Evolutionary conservation across 768 basidiomycete species (phyloP).

Genomic region (Naganishia antarctica): DNA sequence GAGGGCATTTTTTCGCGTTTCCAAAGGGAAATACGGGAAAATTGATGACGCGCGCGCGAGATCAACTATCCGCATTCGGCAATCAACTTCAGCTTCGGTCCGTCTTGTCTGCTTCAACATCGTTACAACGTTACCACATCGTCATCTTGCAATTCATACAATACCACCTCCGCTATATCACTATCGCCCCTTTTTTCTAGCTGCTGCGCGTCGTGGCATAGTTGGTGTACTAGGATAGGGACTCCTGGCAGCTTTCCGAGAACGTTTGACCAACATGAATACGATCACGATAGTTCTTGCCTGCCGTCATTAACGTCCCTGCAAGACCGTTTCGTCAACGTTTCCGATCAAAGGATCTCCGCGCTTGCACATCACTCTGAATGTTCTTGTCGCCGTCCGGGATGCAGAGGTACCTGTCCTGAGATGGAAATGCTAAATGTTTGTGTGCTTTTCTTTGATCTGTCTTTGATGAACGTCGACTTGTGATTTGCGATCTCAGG

Average conservation of each 20-base stretch:
- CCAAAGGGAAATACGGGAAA: constrained; percentile 38
- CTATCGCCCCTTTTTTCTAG: neutral
- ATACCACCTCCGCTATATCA: too few species aligned
- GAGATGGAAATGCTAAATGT: constrained; percentile 8
- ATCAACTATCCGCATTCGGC: constrained; percentile 31
- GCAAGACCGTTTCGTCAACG: neutral
- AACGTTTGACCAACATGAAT: constrained; percentile 18
- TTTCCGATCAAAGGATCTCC: too few species aligned
- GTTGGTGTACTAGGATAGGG: constrained; percentile 20
- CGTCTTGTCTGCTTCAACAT: constrained; percentile 17
- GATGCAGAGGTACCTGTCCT: neutral
- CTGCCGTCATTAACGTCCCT: constrained; percentile 2
- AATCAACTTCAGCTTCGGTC: constrained; percentile 22
- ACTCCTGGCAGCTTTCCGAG: constrained; percentile 12
- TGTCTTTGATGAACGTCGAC: neutral
- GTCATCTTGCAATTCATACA: too few species aligned
- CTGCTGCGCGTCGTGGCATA: neutral
- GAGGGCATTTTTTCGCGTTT: constrained; percentile 42
- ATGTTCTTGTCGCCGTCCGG: constrained; percentile 5
- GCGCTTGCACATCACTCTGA: neutral
- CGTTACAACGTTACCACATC: neutral
- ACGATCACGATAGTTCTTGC: constrained; percentile 8
- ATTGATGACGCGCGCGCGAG: constrained; percentile 20
- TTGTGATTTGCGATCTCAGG: constrained; percentile 38
- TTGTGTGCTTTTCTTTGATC: constrained; percentile 11